These are phyloP conservation scores for Lepidium sativum DNA, from an alignment of 345 rosid genomes.

Conservation along the genomic window DNA sequence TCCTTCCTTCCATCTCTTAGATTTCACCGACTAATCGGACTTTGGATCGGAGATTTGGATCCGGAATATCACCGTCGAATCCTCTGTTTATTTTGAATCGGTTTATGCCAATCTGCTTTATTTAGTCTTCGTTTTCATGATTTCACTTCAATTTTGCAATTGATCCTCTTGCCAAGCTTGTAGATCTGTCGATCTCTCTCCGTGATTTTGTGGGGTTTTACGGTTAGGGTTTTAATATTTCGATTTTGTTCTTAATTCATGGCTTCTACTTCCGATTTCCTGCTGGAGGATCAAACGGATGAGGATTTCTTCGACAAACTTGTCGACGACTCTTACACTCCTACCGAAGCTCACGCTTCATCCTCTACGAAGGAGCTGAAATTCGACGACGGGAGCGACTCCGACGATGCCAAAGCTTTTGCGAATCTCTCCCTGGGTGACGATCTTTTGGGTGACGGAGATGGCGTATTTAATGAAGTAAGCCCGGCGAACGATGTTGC, in stretches of 20 bases:
- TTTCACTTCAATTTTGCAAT: background rate
- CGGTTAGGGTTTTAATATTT: conserved; percentile 16
- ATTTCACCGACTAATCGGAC: conserved; percentile 25
- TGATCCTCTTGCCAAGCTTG: conserved; percentile 6
- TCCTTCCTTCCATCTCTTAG: conserved; percentile 3
- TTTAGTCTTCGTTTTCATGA: background rate
- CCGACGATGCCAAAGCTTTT: conserved; percentile 52
- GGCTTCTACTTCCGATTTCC: conserved; percentile 79
- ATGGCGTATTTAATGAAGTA: conserved; percentile 19
- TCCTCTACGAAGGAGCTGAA: conserved; percentile 17
- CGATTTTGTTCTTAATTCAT: conserved; percentile 27
- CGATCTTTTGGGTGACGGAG: conserved; percentile 23
- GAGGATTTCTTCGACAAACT: conserved; percentile 95
- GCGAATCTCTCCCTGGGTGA: conserved; percentile 46
- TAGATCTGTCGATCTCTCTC: conserved; percentile 10
- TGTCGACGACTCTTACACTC: conserved; percentile 53
- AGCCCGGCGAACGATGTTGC: conserved; percentile 16
- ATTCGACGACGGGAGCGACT: conserved; percentile 35
- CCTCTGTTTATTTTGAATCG: background rate
- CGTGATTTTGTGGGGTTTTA: conserved; percentile 13
- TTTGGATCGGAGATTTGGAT: conserved; percentile 9
- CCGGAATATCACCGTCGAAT: conserved; percentile 6
- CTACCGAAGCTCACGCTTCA: conserved; percentile 8
- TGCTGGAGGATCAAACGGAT: conserved; percentile 94
- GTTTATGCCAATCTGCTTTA: conserved; percentile 7